phyloP scores from a whole-genome alignment of 2,329 filamentous ascomycete species.

The Hymenoscyphus linearis region DNA sequence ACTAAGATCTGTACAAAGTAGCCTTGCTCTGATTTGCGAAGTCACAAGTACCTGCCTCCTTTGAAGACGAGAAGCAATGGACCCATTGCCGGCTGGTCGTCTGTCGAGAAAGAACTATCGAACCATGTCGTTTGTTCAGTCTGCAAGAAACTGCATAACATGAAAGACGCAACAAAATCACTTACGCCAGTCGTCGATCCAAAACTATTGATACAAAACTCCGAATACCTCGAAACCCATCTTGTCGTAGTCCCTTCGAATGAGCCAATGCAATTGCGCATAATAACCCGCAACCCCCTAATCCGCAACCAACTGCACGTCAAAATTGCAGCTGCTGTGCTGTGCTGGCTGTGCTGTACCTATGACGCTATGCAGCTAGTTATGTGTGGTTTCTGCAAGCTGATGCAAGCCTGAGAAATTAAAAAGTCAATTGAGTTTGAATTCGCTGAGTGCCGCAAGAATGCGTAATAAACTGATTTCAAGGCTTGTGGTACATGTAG shows the following conservation, averaged over 20 bases:
- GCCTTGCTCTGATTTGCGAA: no score
- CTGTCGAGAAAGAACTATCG: no score
- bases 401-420: background rate
- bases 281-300: no score
- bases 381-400: background rate
- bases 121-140: no score
- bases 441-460: no score
- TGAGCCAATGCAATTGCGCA: background rate
- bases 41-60: no score
- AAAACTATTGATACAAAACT: conserved; percentile 73
- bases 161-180: conserved; percentile 91
- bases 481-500: no score
- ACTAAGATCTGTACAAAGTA: no score
- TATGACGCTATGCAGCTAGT: background rate
- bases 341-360: background rate
- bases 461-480: no score
- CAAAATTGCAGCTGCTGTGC: background rate
- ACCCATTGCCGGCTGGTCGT: no score
- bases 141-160: no score
- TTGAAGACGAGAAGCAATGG: no score
- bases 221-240: conserved; percentile 95
- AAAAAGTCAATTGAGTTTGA: background rate
- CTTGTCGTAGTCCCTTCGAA: conserved; percentile 79
- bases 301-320: background rate
- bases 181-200: conserved; percentile 86